A percentile compares a stretch with the other conserved stretches of the same genome.
Evolutionary conservation across 306 rosid species (phyloP).

Genomic region (Castanea sativa): DNA sequence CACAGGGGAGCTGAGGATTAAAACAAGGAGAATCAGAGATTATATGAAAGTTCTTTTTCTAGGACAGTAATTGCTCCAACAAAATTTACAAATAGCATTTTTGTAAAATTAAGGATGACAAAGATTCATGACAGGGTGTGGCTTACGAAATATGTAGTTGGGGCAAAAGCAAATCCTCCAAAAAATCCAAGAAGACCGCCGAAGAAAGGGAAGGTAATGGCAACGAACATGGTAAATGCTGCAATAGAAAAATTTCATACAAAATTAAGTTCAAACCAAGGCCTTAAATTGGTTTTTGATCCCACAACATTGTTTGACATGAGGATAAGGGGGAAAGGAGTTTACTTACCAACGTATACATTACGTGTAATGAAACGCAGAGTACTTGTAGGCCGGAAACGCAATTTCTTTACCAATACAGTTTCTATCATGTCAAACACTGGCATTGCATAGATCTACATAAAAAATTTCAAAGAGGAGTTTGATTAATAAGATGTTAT

Average conservation of each 20-base stretch:
- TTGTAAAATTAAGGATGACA: neutral
- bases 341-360: constrained; percentile 64
- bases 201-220: constrained; percentile 76
- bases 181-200: constrained; percentile 68
- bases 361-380: constrained; percentile 73
- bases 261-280: neutral
- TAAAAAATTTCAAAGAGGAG: neutral
- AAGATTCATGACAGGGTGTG: neutral
- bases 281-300: neutral
- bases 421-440: constrained; percentile 95
- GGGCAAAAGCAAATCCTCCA: constrained; percentile 92
- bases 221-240: constrained; percentile 76
- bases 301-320: neutral
- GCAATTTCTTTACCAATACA: constrained; percentile 63
- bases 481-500: too few relatives aligned
- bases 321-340: neutral
- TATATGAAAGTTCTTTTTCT: neutral
- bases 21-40: neutral
- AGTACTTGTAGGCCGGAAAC: constrained; percentile 39
- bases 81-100: neutral
- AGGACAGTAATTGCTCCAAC: neutral
- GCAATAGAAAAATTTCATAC: constrained; percentile 15
- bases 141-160: constrained; percentile 82
- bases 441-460: constrained; percentile 86
- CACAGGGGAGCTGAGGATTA: constrained; percentile 71